Evolutionary conservation across 2,329 filamentous ascomycete species (phyloP).

Genomic region (Phialophora tarda): DNA sequence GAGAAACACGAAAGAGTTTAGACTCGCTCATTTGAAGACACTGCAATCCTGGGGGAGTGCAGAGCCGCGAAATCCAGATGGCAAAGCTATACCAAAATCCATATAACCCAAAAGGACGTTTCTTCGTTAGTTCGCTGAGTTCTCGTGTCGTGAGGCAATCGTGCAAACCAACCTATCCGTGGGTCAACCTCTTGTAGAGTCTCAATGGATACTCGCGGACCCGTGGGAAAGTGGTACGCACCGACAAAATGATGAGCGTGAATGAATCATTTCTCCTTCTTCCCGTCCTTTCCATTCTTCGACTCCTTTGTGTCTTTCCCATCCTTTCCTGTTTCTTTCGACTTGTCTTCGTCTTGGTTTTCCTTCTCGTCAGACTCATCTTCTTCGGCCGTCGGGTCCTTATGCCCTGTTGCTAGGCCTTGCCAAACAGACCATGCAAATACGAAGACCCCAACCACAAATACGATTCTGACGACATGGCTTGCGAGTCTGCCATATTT

Average conservation of each 20-base stretch:
- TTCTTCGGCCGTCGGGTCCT: constrained; percentile 16
- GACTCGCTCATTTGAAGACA: background rate
- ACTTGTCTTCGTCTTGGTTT: constrained; percentile 9
- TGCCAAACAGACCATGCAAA: constrained; percentile 27
- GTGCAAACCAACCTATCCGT: background rate
- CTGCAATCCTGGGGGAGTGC: background rate
- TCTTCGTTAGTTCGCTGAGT: background rate
- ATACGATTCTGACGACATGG: constrained; percentile 72
- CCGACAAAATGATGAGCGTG: background rate
- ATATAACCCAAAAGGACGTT: background rate
- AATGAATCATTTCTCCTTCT: constrained; percentile 5
- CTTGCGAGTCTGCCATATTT: constrained; percentile 56
- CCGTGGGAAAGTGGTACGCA: background rate
- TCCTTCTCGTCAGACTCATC: constrained; percentile 16
- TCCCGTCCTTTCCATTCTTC: constrained; percentile 14
- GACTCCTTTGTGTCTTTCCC: background rate
- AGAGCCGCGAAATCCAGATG: background rate
- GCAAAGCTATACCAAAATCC: background rate
- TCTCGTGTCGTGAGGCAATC: background rate
- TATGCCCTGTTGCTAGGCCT: constrained; percentile 20
- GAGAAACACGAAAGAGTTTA: background rate
- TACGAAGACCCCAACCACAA: constrained; percentile 49
- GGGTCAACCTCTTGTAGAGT: background rate
- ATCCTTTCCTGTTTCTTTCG: constrained; percentile 21
- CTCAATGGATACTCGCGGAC: background rate